Percentiles rank a stretch among this genome's conserved stretches.
Evolutionary conservation across 129 eudicot species (phyloP).

Genomic region (Kitagawia praeruptora): DNA sequence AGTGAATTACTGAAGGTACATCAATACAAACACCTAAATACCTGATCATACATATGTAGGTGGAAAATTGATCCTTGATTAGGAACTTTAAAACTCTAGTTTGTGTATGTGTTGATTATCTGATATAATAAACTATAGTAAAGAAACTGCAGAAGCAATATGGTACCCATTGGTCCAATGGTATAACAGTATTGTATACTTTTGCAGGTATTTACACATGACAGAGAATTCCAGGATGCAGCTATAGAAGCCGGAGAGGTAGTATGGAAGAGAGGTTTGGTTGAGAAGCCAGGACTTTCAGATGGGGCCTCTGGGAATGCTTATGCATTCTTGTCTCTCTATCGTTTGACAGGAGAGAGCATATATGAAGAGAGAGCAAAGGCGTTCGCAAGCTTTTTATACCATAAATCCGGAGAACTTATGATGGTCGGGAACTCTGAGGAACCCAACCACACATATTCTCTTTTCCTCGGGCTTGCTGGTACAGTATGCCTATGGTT

Average conservation of each 20-base stretch:
- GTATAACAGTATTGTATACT: not conserved
- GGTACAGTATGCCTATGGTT: conserved; percentile 79
- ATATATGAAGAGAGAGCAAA: conserved; percentile 68
- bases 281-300: conserved; percentile 63
- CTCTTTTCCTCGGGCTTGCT: conserved; percentile 66
- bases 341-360: conserved; percentile 57
- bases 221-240: conserved; percentile 67
- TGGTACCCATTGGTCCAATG: not conserved
- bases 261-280: conserved; percentile 83
- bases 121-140: not conserved
- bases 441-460: conserved; percentile 29
- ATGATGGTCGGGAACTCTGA: conserved; percentile 1
- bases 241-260: conserved; percentile 95
- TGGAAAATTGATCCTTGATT: not conserved
- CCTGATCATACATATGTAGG: not conserved
- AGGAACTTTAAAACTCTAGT: not conserved
- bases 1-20: not conserved
- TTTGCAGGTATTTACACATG: conserved; percentile 49
- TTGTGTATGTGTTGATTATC: not conserved
- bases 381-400: conserved; percentile 72
- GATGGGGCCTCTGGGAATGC: conserved; percentile 80
- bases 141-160: not conserved
- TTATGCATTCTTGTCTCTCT: conserved; percentile 62
- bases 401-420: conserved; percentile 33
- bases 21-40: not conserved